Base-by-base conservation (phyloP, 2,329 filamentous ascomycete species). In the Leptographium radiaticola region DNA sequence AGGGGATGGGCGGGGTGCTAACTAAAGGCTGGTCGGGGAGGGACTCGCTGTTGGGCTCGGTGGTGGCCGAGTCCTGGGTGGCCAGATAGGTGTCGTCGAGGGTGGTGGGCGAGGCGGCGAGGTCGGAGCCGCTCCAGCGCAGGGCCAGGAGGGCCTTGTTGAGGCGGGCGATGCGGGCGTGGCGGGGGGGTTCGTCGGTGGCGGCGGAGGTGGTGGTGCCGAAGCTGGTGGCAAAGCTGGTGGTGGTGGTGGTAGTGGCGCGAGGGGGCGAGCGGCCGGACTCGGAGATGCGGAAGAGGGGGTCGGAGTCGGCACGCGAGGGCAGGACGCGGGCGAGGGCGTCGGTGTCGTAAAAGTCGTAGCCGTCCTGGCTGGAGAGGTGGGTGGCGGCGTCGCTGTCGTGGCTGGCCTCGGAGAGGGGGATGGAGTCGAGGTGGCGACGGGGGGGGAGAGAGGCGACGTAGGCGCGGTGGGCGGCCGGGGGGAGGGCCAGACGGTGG, bases 331-430 rank as follows among this genome's bases (percentile, higher is more conserved):
- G 69, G 49, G 68, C 67, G 53, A 76, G 64, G 33, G 70, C 74
- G n/a, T 80, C 79, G 33, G 79, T 68, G 60, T 80, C 81, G 61
- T 83, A 83, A 61, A 84, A 84, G 63, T 84, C 80, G 60, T 84
- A 83, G 0, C 80, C 80, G 58, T 83, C 80, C 1, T 75, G 78
- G 61, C 70, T 75, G 13, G 75, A 76, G n/a, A 67, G 59, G 25
- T 75, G 71, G 7, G 73, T 71, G 42, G 61, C 59, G 25, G 25
- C 25, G 45, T 70, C 71, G 59, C 74, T 79, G 43, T 72, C 71
- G 36, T 75, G 71, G 61, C 76, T 79, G 20, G 66, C 57, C n/a
- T 72, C 67, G 2, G 78, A 80, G 31, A 78, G 60, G 1, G 76
- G 71, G 40, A 68, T 67, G 1, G 76, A 80, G 60, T 78, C 71